These are phyloP conservation scores for Pythium myriotylum DNA, from an alignment of 352 stramenopile species.

Conservation along the genomic window DNA sequence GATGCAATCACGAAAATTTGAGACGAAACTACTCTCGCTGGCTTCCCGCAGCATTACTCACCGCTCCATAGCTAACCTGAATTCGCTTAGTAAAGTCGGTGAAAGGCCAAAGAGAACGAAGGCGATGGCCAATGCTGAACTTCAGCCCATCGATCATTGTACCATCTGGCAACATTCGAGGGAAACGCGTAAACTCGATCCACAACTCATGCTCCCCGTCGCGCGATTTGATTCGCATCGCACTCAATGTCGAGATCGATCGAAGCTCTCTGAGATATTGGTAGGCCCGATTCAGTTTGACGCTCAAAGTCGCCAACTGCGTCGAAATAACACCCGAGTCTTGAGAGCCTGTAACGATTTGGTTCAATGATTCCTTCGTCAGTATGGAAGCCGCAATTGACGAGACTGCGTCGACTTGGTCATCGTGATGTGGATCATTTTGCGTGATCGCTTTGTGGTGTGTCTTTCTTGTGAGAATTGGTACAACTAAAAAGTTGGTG, in stretches of 20 bases:
- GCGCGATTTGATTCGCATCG: slow-evolving; percentile 41
- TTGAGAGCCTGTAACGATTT: not conserved
- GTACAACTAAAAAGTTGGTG: slow-evolving; percentile 1
- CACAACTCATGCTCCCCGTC: slow-evolving; percentile 45
- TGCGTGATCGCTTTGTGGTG: not conserved
- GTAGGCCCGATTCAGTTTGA: slow-evolving; percentile 44
- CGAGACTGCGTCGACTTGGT: slow-evolving; percentile 14
- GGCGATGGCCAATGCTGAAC: slow-evolving; percentile 61
- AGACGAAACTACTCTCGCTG: not conserved
- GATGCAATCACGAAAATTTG: slow-evolving; percentile 11
- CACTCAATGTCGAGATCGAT: slow-evolving; percentile 54
- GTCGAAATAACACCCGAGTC: not conserved
- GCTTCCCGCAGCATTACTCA: slow-evolving; percentile 21
- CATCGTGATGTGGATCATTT: not conserved
- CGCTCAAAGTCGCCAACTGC: slow-evolving; percentile 12
- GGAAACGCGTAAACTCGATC: slow-evolving; percentile 73
- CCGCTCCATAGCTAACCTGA: slow-evolving; percentile 50
- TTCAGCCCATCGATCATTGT: slow-evolving; percentile 26
- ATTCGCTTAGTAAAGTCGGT: slow-evolving; percentile 48
- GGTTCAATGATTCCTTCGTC: not conserved
- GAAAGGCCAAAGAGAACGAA: slow-evolving; percentile 54
- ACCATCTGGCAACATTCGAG: slow-evolving; percentile 26
- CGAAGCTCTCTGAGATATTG: slow-evolving; percentile 62
- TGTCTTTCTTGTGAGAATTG: slow-evolving; percentile 20
- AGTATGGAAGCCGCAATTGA: slow-evolving; percentile 16